Percentiles rank a stretch among this genome's conserved stretches.
These are phyloP conservation scores for Hypoxylon lenormandii DNA, from an alignment of 495 filamentous ascomycete species.

Conservation along the genomic window DNA sequence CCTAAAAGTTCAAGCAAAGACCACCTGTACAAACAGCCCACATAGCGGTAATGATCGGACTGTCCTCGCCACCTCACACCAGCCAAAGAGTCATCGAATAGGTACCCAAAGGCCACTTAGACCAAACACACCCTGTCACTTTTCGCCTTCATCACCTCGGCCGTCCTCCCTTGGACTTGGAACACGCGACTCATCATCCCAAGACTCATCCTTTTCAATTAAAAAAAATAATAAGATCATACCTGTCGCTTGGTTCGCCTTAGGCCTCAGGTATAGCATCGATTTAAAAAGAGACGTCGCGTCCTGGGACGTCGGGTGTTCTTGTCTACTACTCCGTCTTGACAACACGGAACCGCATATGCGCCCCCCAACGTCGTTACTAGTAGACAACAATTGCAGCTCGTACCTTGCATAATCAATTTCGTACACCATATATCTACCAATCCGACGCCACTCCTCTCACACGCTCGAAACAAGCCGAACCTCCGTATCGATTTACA, in stretches of 20 bases:
- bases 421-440: constrained; percentile 9
- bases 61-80: constrained; percentile 53
- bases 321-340: neutral
- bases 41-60: constrained; percentile 58
- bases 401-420: constrained; percentile 53
- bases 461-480: constrained; percentile 22
- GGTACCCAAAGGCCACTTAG: constrained; percentile 53
- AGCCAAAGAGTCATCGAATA: constrained; percentile 62
- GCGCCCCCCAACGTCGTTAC: constrained; percentile 10
- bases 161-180: constrained; percentile 41
- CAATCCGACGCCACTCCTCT: constrained; percentile 34
- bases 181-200: constrained; percentile 54
- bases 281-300: constrained; percentile 18
- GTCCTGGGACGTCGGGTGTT: neutral
- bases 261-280: constrained; percentile 39
- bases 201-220: constrained; percentile 31
- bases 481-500: constrained; percentile 28
- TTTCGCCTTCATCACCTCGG: constrained; percentile 51
- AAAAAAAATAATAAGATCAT: constrained; percentile 5
- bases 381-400: constrained; percentile 46
- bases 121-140: constrained; percentile 48
- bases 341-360: constrained; percentile 29
- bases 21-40: constrained; percentile 63
- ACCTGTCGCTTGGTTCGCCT: constrained; percentile 21
- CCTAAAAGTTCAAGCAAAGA: constrained; percentile 38